Base-by-base conservation (phyloP, 2,329 filamentous ascomycete species). In the Fusarium nisikadoi region DNA sequence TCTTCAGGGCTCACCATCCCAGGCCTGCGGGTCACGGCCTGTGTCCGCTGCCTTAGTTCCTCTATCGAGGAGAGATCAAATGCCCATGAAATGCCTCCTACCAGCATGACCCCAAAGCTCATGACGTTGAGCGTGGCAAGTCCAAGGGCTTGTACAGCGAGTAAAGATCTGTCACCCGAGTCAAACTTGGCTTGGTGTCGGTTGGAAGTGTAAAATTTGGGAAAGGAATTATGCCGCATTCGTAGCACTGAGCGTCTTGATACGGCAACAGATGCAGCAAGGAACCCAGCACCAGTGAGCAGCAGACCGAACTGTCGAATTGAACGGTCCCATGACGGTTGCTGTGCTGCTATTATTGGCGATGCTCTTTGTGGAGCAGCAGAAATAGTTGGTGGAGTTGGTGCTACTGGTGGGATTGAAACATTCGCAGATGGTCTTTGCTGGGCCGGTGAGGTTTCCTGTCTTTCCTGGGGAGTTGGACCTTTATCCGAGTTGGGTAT, bases 101-200 rank as follows among this genome's bases (percentile, higher is more conserved):
- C 86, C 13, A 88, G 82, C 87, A 97, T 90, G 80, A 97, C 90
- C 2, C 87, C 91, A 54, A 96, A 88, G 75, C 91, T 93, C 36
- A 91, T 78, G 17, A 96, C 93, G 76, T 97, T 97, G 75, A 98
- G 87, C 0, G 95, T 97, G 0, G 95, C 96, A 39, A 98, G 85
- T 53, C 91, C 93, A 27, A 99, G 85, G 1, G 95, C 95, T 81
- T 97, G 93, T 38, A 92, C 83, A 2, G 95, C 95, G 71, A 98
- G 91, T 42, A 92, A 80, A 55, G 80, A 66, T 41, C 79, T 76
- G 55, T 81, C 80, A n/a, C 70, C 71, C 12, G 74, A 67, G 69
- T 82, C 79, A 56, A 80, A 55, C 36, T 64, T 70, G 33, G 63
- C 54, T 25, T 73, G 68, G 8, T 71, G 62, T 20, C 74, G 89